Percentiles rank a stretch among this genome's conserved stretches.
Conservation (phyloP, 106 monocot genomes). For the Allium sativum region DNA sequence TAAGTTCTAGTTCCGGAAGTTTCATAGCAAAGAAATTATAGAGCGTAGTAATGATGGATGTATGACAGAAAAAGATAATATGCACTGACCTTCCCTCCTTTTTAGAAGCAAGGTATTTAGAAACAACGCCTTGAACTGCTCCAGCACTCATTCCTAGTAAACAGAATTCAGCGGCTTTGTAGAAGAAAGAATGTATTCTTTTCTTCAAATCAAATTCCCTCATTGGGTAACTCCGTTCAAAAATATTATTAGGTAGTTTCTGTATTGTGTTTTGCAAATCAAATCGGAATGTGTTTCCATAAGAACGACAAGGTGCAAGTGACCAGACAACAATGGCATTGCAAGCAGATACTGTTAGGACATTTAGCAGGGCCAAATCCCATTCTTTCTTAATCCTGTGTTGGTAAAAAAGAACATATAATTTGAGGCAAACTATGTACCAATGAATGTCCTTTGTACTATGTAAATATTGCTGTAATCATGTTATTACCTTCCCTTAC, state of each 20-base stretch:
- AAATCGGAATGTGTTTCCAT: conserved; percentile 82
- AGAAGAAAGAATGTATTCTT: conserved; percentile 77
- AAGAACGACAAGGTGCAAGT: conserved; percentile 90
- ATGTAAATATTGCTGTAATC: neutral
- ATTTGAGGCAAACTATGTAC: neutral
- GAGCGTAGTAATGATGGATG: too few relatives aligned
- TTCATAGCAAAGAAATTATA: too few relatives aligned
- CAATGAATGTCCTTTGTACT: neutral
- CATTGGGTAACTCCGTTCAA: conserved; percentile 81
- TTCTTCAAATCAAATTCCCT: conserved; percentile 91
- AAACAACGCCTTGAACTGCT: conserved; percentile 58
- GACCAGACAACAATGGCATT: conserved; percentile 91
- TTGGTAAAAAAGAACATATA: conserved; percentile 2
- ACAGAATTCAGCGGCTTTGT: conserved; percentile 70
- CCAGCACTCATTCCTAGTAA: conserved; percentile 66
- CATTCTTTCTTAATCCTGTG: conserved; percentile 88
- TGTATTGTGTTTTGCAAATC: conserved; percentile 89
- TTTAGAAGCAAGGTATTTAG: conserved; percentile 44
- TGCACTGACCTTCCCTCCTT: conserved; percentile 49
- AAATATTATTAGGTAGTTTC: conserved; percentile 96
- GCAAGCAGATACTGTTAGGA: conserved; percentile 71
- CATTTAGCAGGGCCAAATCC: conserved; percentile 85
- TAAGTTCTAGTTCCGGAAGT: too few relatives aligned
- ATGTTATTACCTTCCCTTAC: conserved; percentile 63
- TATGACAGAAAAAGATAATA: neutral